These are phyloP conservation scores for Breviolum minutum DNA, from an alignment of 73 alveolate species.

Conservation along the genomic window DNA sequence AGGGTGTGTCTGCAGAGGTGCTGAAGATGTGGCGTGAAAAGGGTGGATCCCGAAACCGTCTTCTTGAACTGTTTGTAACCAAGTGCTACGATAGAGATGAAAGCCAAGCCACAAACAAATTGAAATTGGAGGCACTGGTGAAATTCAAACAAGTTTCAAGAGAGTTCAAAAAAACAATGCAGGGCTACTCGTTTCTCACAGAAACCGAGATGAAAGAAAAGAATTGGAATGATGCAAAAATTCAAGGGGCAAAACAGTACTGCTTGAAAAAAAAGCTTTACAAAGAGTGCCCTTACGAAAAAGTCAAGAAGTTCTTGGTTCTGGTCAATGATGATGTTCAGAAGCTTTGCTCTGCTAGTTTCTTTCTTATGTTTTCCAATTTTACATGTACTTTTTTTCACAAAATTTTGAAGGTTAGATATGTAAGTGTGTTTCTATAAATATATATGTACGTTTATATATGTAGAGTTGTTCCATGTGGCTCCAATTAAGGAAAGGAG, in stretches of 20 bases:
- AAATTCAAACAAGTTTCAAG: background rate
- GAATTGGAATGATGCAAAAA: background rate
- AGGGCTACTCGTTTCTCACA: conserved; percentile 2
- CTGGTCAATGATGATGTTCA: background rate
- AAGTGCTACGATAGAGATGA: background rate
- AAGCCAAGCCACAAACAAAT: background rate
- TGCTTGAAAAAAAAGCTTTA: background rate
- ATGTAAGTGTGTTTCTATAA: too few relatives aligned
- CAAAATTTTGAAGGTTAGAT: too few relatives aligned
- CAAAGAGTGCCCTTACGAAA: background rate
- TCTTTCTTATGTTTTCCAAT: background rate
- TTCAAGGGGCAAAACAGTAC: background rate
- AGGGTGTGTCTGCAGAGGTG: background rate
- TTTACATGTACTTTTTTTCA: background rate
- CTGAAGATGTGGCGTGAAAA: background rate
- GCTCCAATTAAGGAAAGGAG: background rate
- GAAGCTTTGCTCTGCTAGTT: background rate
- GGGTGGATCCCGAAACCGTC: background rate
- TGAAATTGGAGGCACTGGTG: background rate
- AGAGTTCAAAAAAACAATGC: background rate
- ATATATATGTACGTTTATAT: too few relatives aligned
- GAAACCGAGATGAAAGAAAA: background rate
- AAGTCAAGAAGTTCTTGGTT: conserved; percentile 3
- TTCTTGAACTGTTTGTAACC: background rate
- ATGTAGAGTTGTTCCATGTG: too few relatives aligned